A percentile compares a stretch with the other conserved stretches of the same genome.
Conservation (phyloP, 2,329 filamentous ascomycete species). For the Ophiostoma novo-ulmi region DNA sequence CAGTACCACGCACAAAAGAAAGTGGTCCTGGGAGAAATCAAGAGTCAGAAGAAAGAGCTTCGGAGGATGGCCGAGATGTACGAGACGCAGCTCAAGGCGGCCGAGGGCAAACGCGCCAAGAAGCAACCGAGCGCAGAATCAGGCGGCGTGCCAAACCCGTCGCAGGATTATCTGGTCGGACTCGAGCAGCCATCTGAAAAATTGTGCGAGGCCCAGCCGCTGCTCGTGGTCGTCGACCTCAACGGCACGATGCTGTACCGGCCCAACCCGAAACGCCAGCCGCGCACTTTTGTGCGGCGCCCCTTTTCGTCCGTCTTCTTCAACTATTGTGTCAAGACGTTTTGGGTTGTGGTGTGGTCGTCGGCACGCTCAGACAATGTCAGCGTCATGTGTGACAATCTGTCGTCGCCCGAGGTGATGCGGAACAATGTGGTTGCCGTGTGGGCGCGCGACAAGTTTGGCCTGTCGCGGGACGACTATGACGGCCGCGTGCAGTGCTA, state of each 20-base stretch:
- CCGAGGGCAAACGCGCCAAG: not conserved
- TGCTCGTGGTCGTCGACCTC: slow-evolving; percentile 84
- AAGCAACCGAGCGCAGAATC: slow-evolving; percentile 14
- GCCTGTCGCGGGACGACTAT: slow-evolving; percentile 61
- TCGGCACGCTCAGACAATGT: slow-evolving; percentile 75
- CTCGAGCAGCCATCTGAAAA: slow-evolving; percentile 35
- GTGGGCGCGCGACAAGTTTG: slow-evolving; percentile 75
- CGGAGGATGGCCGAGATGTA: not conserved
- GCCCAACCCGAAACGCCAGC: slow-evolving; percentile 43
- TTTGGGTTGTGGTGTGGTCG: slow-evolving; percentile 85
- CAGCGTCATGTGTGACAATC: slow-evolving; percentile 55
- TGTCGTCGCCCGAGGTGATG: slow-evolving; percentile 35
- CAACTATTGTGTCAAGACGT: slow-evolving; percentile 65
- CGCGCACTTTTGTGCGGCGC: slow-evolving; percentile 57
- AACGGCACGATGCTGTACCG: slow-evolving; percentile 86
- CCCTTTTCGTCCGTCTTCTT: slow-evolving; percentile 67
- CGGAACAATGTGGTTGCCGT: slow-evolving; percentile 53
- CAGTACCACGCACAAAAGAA: not conserved
- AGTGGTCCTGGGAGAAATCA: not conserved
- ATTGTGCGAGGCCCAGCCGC: slow-evolving; percentile 50
- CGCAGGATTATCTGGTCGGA: slow-evolving; percentile 54
- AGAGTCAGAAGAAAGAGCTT: not conserved
- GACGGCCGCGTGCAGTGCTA: slow-evolving; percentile 73
- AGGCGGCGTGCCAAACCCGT: slow-evolving; percentile 58
- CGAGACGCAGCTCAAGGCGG: not conserved